Base-by-base conservation (phyloP, 768 basidiomycete genomes). In the Hygrophorus russula region DNA sequence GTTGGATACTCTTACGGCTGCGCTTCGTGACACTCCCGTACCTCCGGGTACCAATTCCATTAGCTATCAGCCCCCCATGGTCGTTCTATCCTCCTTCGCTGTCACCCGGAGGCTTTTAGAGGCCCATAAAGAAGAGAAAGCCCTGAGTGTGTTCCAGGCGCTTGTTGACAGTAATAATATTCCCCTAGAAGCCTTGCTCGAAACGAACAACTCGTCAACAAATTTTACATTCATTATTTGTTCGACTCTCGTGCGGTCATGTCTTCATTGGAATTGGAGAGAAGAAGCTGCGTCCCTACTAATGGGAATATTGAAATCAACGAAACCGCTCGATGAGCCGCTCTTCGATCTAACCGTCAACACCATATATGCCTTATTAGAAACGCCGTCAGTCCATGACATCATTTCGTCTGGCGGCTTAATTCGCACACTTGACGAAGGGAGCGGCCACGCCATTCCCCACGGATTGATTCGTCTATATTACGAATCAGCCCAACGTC, bases 181-280 rank as follows among this genome's bases (percentile, higher is more conserved):
- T 39, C 72, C 78, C 12, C 44, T 63, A 1, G 66, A 71, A 43
- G 69, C 73, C 2, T 56, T 79, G 31, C 56, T 62, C 9, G 55
- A 59, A 33, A 52, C 62, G 11, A 65, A 71, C 31, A 53, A 53
- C 27, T 48, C 57, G n/a, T 54, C 60, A 11, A 56, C 60, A 1
- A 64, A 74, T 48, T 67, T 76, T 38, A 54, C 59, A 15, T 57
- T 69, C 14, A 71, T 80, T 41, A 59, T 82, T 17, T 60, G 64
- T 17, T 62, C 69, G 18, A 65, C 73, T 10, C 54, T 80, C 28
- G 63, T 73, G 8, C 68, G 69, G 36, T 65, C 79, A 5, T 71
- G 74, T 48, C 51, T 77, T 31, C 63, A 71, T 48, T 80, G 74
- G 73, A 61, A 68, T 33, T 80, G 74, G 75, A 59, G 63, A 39